Evolutionary conservation across 805 yeast genomes (phyloP), one percentile per base, ranked within the genome.

Genomic region (Scheffersomyces ergatensis): DNA sequence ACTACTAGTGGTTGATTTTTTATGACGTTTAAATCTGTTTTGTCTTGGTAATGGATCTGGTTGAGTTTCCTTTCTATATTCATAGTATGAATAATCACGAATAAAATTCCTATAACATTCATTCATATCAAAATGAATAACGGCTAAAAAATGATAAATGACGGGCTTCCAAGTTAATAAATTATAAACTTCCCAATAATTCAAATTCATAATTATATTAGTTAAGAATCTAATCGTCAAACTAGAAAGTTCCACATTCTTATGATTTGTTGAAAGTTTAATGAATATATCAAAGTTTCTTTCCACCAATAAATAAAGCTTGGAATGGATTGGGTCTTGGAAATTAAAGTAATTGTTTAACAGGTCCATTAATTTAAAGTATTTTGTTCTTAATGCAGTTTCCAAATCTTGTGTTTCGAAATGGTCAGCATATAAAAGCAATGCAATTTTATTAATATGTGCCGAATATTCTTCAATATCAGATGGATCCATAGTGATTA

Each of bases 151-250:
- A 44, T 65, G 71, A 47, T 62, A 67, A 14, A 70, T 63, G 5
- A 70, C 60, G 2, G 75, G 74, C 43, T 68, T 67, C 70, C 71
- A 65, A 15, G 56, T 52, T 14, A 70, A 54, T 29, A 70, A 51
- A 37, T 67, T 69, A 51, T 67, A 69, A 18, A 70, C 45, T 46
- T 70, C 74, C 76, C 76, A 70, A 51, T 70, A 70, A 45, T 70
- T 70, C 33, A 67, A 49, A 30, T 48, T 48, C 70, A 65, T 63
- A 15, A 70, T 44, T 1, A 67, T 53, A 12, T 55, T 52, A 16
- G 74, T 67, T 40, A 70, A 54, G 41, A 65, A 67, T 27, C 72
- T 47, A 21, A 69, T 65, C 3, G 70, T 52, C 31, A 44, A 47
- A 1, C 73, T 56, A 6, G 73, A 56, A 15, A 70, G 45, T 11